These are phyloP conservation scores for Aspergillaceae sp. DNA, from an alignment of 2,329 filamentous ascomycete genomes.

Conservation along the genomic window DNA sequence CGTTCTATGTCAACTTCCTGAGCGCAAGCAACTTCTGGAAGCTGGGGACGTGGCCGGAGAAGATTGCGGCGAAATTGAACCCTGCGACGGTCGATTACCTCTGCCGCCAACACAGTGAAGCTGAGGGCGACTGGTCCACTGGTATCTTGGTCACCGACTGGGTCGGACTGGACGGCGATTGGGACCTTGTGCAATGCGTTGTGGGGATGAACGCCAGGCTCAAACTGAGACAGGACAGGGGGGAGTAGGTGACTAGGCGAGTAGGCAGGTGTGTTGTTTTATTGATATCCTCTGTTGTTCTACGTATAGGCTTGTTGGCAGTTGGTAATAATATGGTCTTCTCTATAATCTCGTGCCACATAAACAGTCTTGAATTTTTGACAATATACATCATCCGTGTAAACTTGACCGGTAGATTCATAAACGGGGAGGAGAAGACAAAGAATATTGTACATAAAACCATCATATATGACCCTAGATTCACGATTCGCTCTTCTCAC, in stretches of 20 bases:
- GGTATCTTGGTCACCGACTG: conserved; percentile 90
- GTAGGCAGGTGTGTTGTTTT: conserved; percentile 5
- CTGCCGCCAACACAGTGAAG: conserved; percentile 44
- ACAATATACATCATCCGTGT: conserved; percentile 15
- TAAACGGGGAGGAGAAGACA: background rate
- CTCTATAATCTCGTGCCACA: background rate
- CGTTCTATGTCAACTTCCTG: conserved; percentile 84
- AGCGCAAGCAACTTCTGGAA: conserved; percentile 93
- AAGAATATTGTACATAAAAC: conserved; percentile 29
- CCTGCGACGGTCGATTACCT: conserved; percentile 58
- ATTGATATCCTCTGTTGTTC: conserved; percentile 1
- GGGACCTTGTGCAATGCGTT: conserved; percentile 80
- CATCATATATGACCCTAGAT: conserved; percentile 7
- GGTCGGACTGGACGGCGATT: conserved; percentile 79
- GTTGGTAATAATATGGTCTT: background rate
- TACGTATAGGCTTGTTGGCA: background rate
- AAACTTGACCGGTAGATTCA: background rate
- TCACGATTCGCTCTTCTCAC: conserved; percentile 27
- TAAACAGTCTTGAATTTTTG: conserved; percentile 8
- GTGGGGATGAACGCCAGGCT: conserved; percentile 79
- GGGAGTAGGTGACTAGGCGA: conserved; percentile 5
- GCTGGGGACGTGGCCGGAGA: conserved; percentile 83
- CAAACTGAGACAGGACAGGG: conserved; percentile 23
- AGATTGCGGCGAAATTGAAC: conserved; percentile 80
- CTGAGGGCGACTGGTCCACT: conserved; percentile 63